Conservation (phyloP, 2,329 filamentous ascomycete genomes). For the Rosellinia necatrix region DNA sequence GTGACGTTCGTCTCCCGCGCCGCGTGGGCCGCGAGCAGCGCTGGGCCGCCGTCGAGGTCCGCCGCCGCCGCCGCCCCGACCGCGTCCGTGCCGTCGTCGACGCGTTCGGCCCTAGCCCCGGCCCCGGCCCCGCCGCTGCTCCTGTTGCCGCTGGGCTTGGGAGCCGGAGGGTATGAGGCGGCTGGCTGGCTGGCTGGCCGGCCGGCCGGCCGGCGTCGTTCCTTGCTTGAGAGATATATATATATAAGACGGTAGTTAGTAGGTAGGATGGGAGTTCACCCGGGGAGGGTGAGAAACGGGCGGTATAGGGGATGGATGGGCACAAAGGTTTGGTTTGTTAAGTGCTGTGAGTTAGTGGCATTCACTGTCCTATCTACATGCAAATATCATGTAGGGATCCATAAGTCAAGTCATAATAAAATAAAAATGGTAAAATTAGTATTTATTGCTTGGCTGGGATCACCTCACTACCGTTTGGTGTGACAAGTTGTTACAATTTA, state of each 20-base stretch:
- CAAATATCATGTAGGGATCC: no score
- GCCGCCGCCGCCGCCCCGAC: slow-evolving; percentile 40
- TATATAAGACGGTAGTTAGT: no score
- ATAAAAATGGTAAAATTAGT: no score
- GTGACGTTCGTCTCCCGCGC: not conserved
- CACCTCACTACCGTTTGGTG: not conserved
- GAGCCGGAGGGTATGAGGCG: slow-evolving; percentile 37
- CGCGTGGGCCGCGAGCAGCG: slow-evolving; percentile 53
- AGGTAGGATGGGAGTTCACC: no score
- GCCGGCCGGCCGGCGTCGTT: no score
- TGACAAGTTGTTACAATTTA: not conserved
- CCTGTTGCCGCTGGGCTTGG: slow-evolving; percentile 43
- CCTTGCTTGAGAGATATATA: no score
- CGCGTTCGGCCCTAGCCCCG: slow-evolving; percentile 39
- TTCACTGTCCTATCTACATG: no score
- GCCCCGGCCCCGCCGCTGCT: slow-evolving; percentile 3
- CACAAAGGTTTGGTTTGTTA: no score
- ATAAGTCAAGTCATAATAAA: no score
- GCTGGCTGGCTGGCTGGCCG: not conserved
- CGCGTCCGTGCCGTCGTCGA: slow-evolving; percentile 48
- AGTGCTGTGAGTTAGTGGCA: no score
- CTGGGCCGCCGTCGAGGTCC: slow-evolving; percentile 56
- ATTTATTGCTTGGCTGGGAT: not conserved
- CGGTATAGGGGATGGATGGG: no score
- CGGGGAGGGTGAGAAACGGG: no score